Conservation (phyloP, 345 rosid species). For the Schrenkiella parvula region DNA sequence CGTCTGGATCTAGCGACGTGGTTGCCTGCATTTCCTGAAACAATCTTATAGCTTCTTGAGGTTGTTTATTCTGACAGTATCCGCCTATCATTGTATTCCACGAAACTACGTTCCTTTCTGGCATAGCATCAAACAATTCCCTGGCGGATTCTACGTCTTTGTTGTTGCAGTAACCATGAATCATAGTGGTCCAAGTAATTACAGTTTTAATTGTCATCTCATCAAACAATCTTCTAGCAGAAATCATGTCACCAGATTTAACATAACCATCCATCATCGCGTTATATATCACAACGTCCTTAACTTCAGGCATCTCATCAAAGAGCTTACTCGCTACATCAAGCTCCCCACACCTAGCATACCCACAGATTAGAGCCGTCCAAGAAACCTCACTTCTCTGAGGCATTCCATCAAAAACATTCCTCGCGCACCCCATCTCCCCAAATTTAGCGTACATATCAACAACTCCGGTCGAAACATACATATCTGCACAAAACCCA, state of each 20-base stretch:
- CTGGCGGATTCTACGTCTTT: constrained; percentile 54
- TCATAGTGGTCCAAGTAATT: constrained; percentile 74
- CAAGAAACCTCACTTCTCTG: constrained; percentile 60
- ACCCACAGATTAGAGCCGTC: constrained; percentile 73
- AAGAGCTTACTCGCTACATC: constrained; percentile 46
- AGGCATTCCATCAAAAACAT: constrained; percentile 62
- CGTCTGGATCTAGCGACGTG: constrained; percentile 53
- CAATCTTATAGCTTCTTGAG: constrained; percentile 60
- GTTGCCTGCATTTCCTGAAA: constrained; percentile 61
- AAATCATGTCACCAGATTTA: constrained; percentile 55
- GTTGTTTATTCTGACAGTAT: constrained; percentile 58
- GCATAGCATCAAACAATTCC: constrained; percentile 62
- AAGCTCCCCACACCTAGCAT: constrained; percentile 48
- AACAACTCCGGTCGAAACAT: constrained; percentile 59
- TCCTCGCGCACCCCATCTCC: constrained; percentile 39
- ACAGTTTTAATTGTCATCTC: constrained; percentile 53
- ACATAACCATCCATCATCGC: constrained; percentile 66
- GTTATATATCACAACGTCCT: constrained; percentile 52
- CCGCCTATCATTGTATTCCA: constrained; percentile 87
- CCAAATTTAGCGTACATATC: constrained; percentile 70
- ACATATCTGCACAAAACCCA: constrained; percentile 58
- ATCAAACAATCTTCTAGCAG: constrained; percentile 54
- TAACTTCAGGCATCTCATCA: constrained; percentile 48
- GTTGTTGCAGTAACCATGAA: constrained; percentile 55
- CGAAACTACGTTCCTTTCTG: constrained; percentile 55